These are phyloP conservation scores for Xylaria sp. DNA, from an alignment of 2,329 filamentous ascomycete species.

Conservation along the genomic window DNA sequence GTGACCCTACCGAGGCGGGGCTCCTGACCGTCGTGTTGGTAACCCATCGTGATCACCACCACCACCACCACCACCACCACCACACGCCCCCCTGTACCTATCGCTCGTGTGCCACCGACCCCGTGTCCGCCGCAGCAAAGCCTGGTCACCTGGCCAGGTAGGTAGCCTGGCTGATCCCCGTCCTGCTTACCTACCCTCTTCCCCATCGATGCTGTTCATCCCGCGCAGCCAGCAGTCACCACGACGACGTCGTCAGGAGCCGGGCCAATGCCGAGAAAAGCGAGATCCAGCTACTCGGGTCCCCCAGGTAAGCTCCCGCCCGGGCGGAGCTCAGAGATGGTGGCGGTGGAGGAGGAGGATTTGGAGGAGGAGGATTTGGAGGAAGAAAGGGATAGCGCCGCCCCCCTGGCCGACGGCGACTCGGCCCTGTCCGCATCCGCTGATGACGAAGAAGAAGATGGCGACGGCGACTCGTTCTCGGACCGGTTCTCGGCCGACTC, in stretches of 20 bases:
- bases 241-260: slow-evolving; percentile 22
- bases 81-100: slow-evolving; percentile 7
- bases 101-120: background rate
- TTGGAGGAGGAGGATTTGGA: no score
- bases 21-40: slow-evolving; percentile 27
- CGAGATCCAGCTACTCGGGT: no score
- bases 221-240: slow-evolving; percentile 12
- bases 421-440: slow-evolving; percentile 21
- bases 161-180: background rate
- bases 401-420: slow-evolving; percentile 11
- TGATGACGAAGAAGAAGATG: slow-evolving; percentile 19
- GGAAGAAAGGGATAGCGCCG: no score
- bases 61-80: slow-evolving; percentile 9
- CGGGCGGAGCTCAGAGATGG: slow-evolving; percentile 9
- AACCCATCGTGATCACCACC: slow-evolving; percentile 21
- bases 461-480: slow-evolving; percentile 18
- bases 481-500: slow-evolving; percentile 26
- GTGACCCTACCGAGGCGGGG: slow-evolving; percentile 20
- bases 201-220: background rate
- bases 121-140: background rate
- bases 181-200: background rate
- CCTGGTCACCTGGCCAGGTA: no score
- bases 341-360: slow-evolving; percentile 1
- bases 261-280: no score
- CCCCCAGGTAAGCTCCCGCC: slow-evolving; percentile 16